These are phyloP conservation scores for Penicillium macrosclerotiorum DNA, from an alignment of 495 filamentous ascomycete species.

Conservation along the genomic window DNA sequence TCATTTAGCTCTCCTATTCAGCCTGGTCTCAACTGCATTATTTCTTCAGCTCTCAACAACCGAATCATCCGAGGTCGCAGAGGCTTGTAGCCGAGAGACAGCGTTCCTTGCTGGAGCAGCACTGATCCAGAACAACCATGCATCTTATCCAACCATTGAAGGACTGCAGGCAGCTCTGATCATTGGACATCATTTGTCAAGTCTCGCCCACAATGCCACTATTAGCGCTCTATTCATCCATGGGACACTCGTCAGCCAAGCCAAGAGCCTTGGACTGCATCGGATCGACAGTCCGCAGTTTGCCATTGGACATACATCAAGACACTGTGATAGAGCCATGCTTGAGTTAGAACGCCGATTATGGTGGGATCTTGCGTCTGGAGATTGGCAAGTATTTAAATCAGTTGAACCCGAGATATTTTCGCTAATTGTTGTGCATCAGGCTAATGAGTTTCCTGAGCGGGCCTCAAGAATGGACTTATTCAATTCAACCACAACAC, in stretches of 20 bases:
- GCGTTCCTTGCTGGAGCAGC: slow-evolving; percentile 33
- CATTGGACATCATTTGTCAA: slow-evolving; percentile 32
- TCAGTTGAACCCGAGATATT: slow-evolving; percentile 3
- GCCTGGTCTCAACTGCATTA: slow-evolving; percentile 35
- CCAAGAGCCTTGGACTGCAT: slow-evolving; percentile 46
- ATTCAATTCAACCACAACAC: slow-evolving; percentile 42
- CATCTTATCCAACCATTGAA: slow-evolving; percentile 37
- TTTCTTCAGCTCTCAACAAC: slow-evolving; percentile 30
- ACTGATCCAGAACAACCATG: slow-evolving; percentile 34
- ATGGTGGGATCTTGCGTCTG: slow-evolving; percentile 47
- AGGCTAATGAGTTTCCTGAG: slow-evolving; percentile 38
- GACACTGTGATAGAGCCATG: slow-evolving; percentile 20
- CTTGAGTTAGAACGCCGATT: slow-evolving; percentile 40
- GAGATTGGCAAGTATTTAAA: slow-evolving; percentile 40
- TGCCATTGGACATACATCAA: slow-evolving; percentile 11
- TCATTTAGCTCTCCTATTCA: slow-evolving; percentile 38
- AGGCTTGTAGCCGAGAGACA: slow-evolving; percentile 25
- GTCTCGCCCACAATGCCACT: slow-evolving; percentile 21
- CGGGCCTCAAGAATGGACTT: slow-evolving; percentile 52
- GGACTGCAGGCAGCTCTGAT: slow-evolving; percentile 48
- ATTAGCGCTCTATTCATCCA: slow-evolving; percentile 34
- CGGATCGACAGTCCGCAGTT: slow-evolving; percentile 31
- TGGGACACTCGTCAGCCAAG: slow-evolving; percentile 33
- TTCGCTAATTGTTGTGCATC: slow-evolving; percentile 1
- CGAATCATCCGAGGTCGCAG: slow-evolving; percentile 26